Percentiles rank a stretch among this genome's conserved stretches.
Evolutionary conservation across 2,329 filamentous ascomycete species (phyloP).

Genomic region (Chaetoscypha palmicola): DNA sequence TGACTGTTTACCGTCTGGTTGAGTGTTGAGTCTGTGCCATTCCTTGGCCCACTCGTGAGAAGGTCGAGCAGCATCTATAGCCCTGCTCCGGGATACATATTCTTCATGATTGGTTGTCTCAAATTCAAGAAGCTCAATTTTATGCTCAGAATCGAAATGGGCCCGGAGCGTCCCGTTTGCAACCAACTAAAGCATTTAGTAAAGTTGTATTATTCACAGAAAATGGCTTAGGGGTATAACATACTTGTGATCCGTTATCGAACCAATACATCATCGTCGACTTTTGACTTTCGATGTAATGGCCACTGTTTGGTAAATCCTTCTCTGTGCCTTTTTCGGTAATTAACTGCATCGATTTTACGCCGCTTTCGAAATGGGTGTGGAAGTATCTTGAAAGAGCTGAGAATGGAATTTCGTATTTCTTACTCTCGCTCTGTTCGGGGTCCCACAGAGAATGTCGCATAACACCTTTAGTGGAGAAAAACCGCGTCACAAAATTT

Average conservation of each 20-base stretch:
- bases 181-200: slow-evolving; percentile 52
- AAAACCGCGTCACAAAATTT: slow-evolving; percentile 72
- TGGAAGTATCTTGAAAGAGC: slow-evolving; percentile 84
- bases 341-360: slow-evolving; percentile 78
- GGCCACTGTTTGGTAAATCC: slow-evolving; percentile 53
- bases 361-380: slow-evolving; percentile 80
- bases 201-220: neutral
- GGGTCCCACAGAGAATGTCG: slow-evolving; percentile 60
- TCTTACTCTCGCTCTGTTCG: slow-evolving; percentile 59
- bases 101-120: slow-evolving; percentile 71
- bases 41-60: slow-evolving; percentile 60
- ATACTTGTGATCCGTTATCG: slow-evolving; percentile 72
- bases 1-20: slow-evolving; percentile 48
- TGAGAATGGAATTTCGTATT: slow-evolving; percentile 78
- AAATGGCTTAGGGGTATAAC: slow-evolving; percentile 30
- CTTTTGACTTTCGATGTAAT: slow-evolving; percentile 68
- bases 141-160: slow-evolving; percentile 70
- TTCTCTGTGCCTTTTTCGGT: slow-evolving; percentile 61
- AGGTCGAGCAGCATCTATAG: slow-evolving; percentile 55
- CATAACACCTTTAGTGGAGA: slow-evolving; percentile 69
- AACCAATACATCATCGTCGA: slow-evolving; percentile 88
- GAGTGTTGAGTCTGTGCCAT: slow-evolving; percentile 52
- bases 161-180: slow-evolving; percentile 70
- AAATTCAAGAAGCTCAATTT: slow-evolving; percentile 81
- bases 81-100: slow-evolving; percentile 65